Base-by-base conservation (phyloP, 495 filamentous ascomycete genomes). In the Hyphodiscus hymeniophilus region DNA sequence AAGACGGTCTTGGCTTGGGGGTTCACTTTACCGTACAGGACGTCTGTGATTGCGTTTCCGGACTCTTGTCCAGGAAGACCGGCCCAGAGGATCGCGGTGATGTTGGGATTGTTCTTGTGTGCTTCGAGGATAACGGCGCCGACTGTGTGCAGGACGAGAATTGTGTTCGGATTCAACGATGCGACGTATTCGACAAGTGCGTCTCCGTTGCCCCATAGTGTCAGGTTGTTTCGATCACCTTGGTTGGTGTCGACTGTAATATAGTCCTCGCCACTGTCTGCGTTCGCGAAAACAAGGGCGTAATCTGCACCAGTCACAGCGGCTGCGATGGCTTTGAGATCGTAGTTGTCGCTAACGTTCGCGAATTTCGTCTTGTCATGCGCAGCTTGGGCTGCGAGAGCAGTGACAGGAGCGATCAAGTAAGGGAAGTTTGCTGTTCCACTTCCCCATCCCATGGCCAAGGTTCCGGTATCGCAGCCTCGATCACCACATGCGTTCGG, bases 401-500 rank as follows among this genome's bases (percentile, higher is more conserved):
- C 92, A 21, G 84, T 78, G 38, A 94, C 78, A 0, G 92, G 92
- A 2, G 89, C 89, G 51, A 94, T 69, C 3, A 98, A 74, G 65
- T 96, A 97, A 0, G 92, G 90, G 72, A 89, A 96, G 55, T 92
- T 83, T 28, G 86, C 75, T 17, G 85, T 87, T 43, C 92, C 92
- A 50, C 84, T 89, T 28, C 91, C 92, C 92, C 91, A 98, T 39
- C 80, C 90, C 83, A 95, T 90, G 23, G 85, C 92, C 23, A 96
- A 73, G 5, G 91, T 96, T 33, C 90, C 91, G 34, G 80, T 77
- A 60, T 88, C 72, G 51, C 92, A 95, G n/a, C 84, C 81, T 32
- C 85, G 80, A 65, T 98, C 87, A 32, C 56, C 24, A 60, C 89
- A 95, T 17, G 84, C 81, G 61, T 98, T 96, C 15, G 88, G 85